Conservation (phyloP, 2,329 filamentous ascomycete species). For the Hypoxylon sp. region DNA sequence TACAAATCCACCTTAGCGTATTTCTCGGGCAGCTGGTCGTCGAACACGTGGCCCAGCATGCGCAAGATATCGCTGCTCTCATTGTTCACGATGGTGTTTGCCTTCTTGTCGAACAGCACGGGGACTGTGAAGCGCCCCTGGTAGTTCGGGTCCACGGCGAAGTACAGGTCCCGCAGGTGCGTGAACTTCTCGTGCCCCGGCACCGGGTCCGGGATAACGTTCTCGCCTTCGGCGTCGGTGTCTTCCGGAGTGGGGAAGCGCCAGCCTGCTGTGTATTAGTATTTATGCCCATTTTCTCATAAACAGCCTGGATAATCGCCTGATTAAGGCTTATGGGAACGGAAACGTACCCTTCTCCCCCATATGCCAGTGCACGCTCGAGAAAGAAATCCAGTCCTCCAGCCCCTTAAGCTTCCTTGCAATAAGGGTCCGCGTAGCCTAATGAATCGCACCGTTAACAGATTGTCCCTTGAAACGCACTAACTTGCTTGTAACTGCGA, state of each 20-base stretch:
- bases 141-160: constrained; percentile 79
- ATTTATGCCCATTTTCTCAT: neutral
- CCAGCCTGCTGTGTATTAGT: constrained; percentile 72
- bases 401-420: constrained; percentile 92
- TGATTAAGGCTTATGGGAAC: neutral
- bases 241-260: constrained; percentile 80
- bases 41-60: constrained; percentile 88
- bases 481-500: neutral
- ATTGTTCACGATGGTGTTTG: constrained; percentile 86
- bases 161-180: constrained; percentile 85
- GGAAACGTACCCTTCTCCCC: constrained; percentile 64
- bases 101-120: constrained; percentile 84
- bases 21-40: constrained; percentile 74
- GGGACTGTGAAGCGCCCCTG: constrained; percentile 88
- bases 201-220: constrained; percentile 77
- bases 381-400: constrained; percentile 83
- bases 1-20: constrained; percentile 76
- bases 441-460: neutral
- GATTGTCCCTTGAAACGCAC: neutral
- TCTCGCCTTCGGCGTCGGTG: constrained; percentile 68
- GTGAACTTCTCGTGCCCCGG: constrained; percentile 78
- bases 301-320: neutral
- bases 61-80: constrained; percentile 94
- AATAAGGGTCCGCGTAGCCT: constrained; percentile 88
- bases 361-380: constrained; percentile 95